Evolutionary conservation across 106 monocot genomes (phyloP).

Genomic region (Acorus calamus): DNA sequence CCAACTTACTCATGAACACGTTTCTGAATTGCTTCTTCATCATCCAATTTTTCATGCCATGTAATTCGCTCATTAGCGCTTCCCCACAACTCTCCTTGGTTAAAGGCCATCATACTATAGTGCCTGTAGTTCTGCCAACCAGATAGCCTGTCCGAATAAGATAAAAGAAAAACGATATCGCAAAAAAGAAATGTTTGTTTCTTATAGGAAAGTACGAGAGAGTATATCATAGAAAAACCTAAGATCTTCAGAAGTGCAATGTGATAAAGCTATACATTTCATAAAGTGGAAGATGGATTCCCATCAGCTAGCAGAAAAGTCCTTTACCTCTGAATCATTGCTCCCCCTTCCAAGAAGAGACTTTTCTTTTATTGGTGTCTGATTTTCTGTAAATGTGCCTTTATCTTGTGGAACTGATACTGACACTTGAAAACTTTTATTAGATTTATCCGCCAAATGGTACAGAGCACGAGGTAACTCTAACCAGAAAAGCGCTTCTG

Average conservation of each 20-base stretch:
- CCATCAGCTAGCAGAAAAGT: too few species aligned
- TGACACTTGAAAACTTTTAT: conserved; percentile 23
- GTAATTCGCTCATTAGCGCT: conserved; percentile 80
- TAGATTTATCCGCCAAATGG: conserved; percentile 57
- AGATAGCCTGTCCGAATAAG: background rate
- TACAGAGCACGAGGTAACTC: conserved; percentile 84
- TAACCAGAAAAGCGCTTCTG: conserved; percentile 90
- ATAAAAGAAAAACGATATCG: background rate
- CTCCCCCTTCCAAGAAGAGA: conserved; percentile 17
- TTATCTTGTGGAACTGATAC: conserved; percentile 26
- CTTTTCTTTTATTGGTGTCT: conserved; percentile 41
- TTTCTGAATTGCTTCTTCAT: conserved; percentile 92
- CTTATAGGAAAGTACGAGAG: background rate
- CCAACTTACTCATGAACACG: conserved; percentile 87
- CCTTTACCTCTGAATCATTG: conserved; percentile 19
- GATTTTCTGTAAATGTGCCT: conserved; percentile 28
- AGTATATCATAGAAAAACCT: background rate
- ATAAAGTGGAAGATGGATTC: too few species aligned
- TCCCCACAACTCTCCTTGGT: conserved; percentile 65
- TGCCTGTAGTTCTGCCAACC: conserved; percentile 56
- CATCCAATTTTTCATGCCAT: conserved; percentile 97
- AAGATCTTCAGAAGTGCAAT: too few species aligned
- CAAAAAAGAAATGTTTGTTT: background rate
- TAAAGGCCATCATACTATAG: conserved; percentile 69
- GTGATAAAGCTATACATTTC: too few species aligned